These are phyloP conservation scores for Paulownia fortunei DNA, from an alignment of 257 asterid species.

Conservation along the genomic window DNA sequence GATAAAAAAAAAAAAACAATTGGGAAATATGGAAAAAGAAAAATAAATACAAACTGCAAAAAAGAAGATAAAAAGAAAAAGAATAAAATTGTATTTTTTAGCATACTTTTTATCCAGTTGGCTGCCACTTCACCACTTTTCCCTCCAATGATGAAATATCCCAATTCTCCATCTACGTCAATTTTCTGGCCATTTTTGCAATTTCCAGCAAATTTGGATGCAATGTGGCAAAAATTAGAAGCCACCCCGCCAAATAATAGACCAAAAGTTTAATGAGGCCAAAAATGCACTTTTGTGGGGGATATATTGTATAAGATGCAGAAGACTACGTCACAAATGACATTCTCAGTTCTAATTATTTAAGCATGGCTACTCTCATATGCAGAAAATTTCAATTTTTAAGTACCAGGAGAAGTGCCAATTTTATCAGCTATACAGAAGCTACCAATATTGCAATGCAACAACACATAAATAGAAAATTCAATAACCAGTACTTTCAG, in stretches of 20 bases:
- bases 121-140: neutral
- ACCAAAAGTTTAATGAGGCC: neutral
- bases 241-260: neutral
- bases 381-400: neutral
- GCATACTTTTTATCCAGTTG: neutral
- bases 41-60: too few relatives aligned
- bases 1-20: too few relatives aligned
- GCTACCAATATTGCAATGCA: conserved; percentile 7
- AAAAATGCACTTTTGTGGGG: neutral
- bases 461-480: conserved; percentile 10
- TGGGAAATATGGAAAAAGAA: too few relatives aligned
- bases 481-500: neutral
- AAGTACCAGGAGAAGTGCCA: neutral
- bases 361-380: neutral
- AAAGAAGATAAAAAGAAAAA: too few relatives aligned
- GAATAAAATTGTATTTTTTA: too few relatives aligned
- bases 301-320: neutral
- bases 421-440: neutral
- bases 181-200: neutral
- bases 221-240: neutral
- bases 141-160: neutral
- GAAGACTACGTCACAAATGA: neutral
- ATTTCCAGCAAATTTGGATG: neutral
- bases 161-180: neutral
- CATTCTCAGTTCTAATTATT: neutral